Conservation (phyloP, 23 red algal species). For the Gracilaria caudata region DNA sequence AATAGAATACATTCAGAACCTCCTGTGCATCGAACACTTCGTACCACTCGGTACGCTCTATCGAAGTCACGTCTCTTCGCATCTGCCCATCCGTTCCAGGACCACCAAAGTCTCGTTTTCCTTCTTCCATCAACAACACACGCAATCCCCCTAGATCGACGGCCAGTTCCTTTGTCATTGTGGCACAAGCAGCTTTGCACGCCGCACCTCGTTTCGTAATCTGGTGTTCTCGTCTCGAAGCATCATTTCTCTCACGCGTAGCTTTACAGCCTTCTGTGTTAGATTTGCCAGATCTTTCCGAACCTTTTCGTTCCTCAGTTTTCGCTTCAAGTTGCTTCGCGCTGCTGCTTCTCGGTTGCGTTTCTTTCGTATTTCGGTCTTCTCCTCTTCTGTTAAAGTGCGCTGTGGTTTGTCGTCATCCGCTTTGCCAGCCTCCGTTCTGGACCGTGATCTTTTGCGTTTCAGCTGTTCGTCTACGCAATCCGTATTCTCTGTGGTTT, state of each 20-base stretch:
- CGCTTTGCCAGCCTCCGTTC: not conserved
- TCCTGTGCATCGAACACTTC: not conserved
- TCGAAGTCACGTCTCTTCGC: not conserved
- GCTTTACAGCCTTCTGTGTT: slow-evolving; percentile 47
- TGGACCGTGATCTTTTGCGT: not conserved
- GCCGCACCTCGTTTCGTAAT: slow-evolving; percentile 46
- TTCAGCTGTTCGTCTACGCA: not conserved
- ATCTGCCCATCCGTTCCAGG: not conserved
- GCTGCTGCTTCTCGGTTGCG: slow-evolving; percentile 66
- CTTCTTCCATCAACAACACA: not conserved
- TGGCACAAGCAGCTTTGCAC: slow-evolving; percentile 1
- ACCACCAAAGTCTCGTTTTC: not conserved
- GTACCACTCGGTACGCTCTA: not conserved
- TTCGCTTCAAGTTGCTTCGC: slow-evolving; percentile 62
- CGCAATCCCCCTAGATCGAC: not conserved
- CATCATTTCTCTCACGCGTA: slow-evolving; percentile 71
- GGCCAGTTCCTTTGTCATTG: not conserved
- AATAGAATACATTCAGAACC: slow-evolving; percentile 2
- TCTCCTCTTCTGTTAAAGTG: slow-evolving; percentile 41
- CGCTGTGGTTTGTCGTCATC: slow-evolving; percentile 4
- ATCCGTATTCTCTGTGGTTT: not conserved
- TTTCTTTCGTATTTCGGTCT: slow-evolving; percentile 67
- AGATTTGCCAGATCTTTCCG: slow-evolving; percentile 57
- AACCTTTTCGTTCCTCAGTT: slow-evolving; percentile 59
- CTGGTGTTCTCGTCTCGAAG: slow-evolving; percentile 62